Conservation (phyloP, 2,329 filamentous ascomycete genomes). For the Ceratocystis huliohia region DNA sequence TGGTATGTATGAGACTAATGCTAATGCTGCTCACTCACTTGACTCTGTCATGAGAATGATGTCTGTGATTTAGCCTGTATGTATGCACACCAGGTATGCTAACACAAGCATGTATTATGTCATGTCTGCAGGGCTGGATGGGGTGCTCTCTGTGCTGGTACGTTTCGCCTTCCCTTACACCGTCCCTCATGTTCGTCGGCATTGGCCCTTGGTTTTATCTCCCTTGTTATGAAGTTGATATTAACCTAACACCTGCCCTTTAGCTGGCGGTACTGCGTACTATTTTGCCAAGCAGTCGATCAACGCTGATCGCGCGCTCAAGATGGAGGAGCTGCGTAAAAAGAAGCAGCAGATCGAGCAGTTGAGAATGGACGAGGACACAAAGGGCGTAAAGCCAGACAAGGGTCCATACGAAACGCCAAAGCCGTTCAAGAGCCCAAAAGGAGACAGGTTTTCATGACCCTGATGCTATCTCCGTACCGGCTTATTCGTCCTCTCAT, state of each 20-base stretch:
- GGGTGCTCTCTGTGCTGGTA: constrained; percentile 78
- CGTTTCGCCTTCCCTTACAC: constrained; percentile 25
- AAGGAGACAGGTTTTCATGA: constrained; percentile 73
- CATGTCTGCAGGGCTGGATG: constrained; percentile 60
- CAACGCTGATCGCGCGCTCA: constrained; percentile 70
- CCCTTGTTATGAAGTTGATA: not conserved
- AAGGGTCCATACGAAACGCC: constrained; percentile 58
- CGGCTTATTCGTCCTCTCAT: not conserved
- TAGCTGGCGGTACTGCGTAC: constrained; percentile 83
- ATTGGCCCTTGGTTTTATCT: not conserved
- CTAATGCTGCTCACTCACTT: not conserved
- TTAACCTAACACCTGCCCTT: not conserved
- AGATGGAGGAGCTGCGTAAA: constrained; percentile 53
- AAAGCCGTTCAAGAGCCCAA: constrained; percentile 61
- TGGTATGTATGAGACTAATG: constrained; percentile 35
- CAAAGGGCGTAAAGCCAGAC: constrained; percentile 26
- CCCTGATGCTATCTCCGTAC: not conserved
- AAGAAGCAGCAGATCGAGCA: constrained; percentile 44
- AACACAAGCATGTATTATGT: constrained; percentile 6
- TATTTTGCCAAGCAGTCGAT: constrained; percentile 91
- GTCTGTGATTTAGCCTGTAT: not conserved
- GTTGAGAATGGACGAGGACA: constrained; percentile 15
- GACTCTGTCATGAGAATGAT: constrained; percentile 2
- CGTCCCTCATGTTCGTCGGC: not conserved
- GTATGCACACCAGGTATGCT: not conserved